Evolutionary conservation across 192 early-diverging fungal species (phyloP).

Genomic region (Coemansia furcata): DNA sequence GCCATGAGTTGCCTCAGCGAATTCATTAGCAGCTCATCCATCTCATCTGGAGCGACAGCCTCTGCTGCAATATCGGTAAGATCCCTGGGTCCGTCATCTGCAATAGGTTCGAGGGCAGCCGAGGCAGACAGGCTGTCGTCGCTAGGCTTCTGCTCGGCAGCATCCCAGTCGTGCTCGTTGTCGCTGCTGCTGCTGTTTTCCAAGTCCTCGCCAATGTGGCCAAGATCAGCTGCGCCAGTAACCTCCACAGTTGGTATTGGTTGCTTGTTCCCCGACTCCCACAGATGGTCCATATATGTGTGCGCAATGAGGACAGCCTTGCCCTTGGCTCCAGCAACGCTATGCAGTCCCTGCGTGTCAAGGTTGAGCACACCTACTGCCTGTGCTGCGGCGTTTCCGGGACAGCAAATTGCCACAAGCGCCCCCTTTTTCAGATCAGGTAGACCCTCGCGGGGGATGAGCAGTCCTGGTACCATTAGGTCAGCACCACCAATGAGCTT

Average conservation of each 20-base stretch:
- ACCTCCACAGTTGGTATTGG: conserved; percentile 56
- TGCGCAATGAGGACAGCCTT: conserved; percentile 79
- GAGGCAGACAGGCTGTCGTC: not conserved
- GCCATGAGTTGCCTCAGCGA: conserved; percentile 71
- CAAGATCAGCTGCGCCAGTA: not conserved
- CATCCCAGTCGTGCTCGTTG: conserved; percentile 3
- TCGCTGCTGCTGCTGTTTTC: not conserved
- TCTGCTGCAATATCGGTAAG: not conserved
- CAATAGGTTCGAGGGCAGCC: not conserved
- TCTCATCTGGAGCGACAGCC: conserved; percentile 53
- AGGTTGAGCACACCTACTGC: conserved; percentile 68
- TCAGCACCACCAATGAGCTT: conserved; percentile 77
- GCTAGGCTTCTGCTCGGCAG: not conserved
- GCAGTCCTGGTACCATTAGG: conserved; percentile 42
- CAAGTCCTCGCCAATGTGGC: conserved; percentile 8
- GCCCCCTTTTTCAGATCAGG: conserved; percentile 27
- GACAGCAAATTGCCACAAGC: conserved; percentile 36
- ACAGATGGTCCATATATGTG: conserved; percentile 75
- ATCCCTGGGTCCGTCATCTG: not conserved
- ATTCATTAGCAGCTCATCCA: conserved; percentile 70
- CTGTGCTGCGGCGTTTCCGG: conserved; percentile 32
- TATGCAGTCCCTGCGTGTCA: conserved; percentile 52
- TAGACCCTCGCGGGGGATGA: conserved; percentile 31
- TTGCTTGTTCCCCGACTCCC: conserved; percentile 69
- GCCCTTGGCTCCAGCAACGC: conserved; percentile 63